Base-by-base conservation (phyloP, 768 basidiomycete genomes). In the Termitomyces sp. region DNA sequence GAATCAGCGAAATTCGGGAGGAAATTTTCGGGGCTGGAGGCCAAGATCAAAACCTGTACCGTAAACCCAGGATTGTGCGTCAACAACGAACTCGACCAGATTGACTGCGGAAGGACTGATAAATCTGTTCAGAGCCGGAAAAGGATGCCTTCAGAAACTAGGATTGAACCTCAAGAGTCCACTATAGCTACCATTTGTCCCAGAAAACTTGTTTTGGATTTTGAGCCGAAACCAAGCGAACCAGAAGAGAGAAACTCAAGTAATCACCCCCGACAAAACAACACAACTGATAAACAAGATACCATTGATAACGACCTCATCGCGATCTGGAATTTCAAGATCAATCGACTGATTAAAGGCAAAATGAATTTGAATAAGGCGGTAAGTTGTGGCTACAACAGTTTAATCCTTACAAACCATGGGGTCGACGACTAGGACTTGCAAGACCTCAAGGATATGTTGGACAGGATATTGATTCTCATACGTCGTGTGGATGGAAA, bases 291-390 rank as follows among this genome's bases (percentile, higher is more conserved):
- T 32, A 32, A 24, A 13, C 16, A 38, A 10, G 49, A 44, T 32
- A 8, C 16, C 13, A 24, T 58, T 10, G 24, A 43, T 6, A n/a
- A 61, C 43, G 57, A 55, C 1, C 28, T 56, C 22, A 46, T 54
- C 14, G 26, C 28, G 16, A 51, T 35, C 14, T 61, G 61, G 61
- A 42, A 52, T 24, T 45, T 28, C 22, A 56, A 48, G 32, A 48
- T 61, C 10, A 46, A 58, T 24, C 57, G 32, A 51, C 40, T 61
- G 18, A 26, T 61, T 8, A 61, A 61, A 42, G 61, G 61, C 13
- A 58, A 61, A 24, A 30, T 49, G 9, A 38, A 16, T 8, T 24
- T 55, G n/a, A 12, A 42, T 14, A 48, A 53, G 20, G 12, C 47
- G 18, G 57, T 58, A 35, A 38, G 57, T 55, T 24, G 18, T 26